Base-by-base conservation (phyloP, 2,329 filamentous ascomycete genomes). In the Claviceps sp. region DNA sequence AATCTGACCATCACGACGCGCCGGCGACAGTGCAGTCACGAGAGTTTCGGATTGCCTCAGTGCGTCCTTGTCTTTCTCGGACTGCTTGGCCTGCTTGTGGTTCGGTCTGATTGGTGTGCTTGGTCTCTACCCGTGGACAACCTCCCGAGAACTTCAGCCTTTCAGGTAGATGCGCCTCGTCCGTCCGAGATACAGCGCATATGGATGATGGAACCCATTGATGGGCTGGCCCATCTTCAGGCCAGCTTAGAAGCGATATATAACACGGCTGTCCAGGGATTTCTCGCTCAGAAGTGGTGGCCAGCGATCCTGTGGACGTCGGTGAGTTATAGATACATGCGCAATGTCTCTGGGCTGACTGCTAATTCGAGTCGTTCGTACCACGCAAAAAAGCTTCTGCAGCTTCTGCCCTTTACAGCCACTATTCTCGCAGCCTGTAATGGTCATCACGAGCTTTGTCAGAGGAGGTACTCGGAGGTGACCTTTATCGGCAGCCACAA, bases 401-500 rank as follows among this genome's bases (percentile, higher is more conserved):
- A 43, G 26, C 6, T 54, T 13, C 48, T 60, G 19, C 40, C 57
- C 26, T 56, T 64, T 47, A 52, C 55, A 7, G 51, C 50, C 14
- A 54, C 50, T 30, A 58, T 53, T 14, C 50, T 60, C 30, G 62
- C 60, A 19, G 63, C 62, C 56, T 85, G 81, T 68, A 85, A 85
- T 60, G 80, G 80, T 55, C 69, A 73, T 50, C 59, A 73, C 1
- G 71, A 72, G 41, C 75, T 80, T 51, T 85, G 81, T 65, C 62
- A 64, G 47, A 74, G 76, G 41, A 66, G 63, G 43, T 85, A 84
- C 67, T 78, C 78, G 55, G 73, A 81, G 40, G 64, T 84, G 51
- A 76, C 76, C n/a, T 75, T 78, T 54, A 67, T 82, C 17, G 84
- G 81, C 24, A 73, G 82, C 6, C 84, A 87, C 66, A 76, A 87